A percentile compares a stretch with the other conserved stretches of the same genome.
These are phyloP conservation scores for Vanrija sp. DNA, from an alignment of 1,284 basidiomycete species.

Conservation along the genomic window DNA sequence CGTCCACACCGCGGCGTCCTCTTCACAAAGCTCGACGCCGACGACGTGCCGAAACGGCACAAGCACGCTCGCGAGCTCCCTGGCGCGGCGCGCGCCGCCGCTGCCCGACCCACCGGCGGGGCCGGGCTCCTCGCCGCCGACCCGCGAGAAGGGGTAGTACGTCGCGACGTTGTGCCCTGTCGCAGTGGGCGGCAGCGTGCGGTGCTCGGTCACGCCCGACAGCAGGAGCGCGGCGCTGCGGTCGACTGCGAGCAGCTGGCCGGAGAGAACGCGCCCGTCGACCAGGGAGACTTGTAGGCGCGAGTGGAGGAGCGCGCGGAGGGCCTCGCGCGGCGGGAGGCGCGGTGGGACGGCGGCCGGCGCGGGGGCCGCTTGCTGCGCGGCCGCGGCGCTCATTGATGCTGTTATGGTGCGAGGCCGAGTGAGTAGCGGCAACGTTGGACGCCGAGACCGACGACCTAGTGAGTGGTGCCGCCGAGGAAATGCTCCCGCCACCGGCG, in stretches of 20 bases:
- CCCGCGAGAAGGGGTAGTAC: constrained; percentile 12
- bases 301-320: constrained; percentile 16
- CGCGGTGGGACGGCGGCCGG: background rate
- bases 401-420: background rate
- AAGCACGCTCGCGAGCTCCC: constrained; percentile 14
- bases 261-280: constrained; percentile 10
- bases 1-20: background rate
- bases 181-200: background rate
- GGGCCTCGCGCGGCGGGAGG: background rate
- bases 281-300: constrained; percentile 3
- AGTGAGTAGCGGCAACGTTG: too few species aligned
- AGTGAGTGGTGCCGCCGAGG: too few species aligned
- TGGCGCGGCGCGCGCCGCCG: background rate
- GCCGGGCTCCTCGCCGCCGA: background rate
- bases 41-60: constrained; percentile 3
- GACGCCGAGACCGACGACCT: too few species aligned
- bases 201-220: constrained; percentile 4
- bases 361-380: background rate
- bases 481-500: too few species aligned
- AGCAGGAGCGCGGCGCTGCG: constrained; percentile 9
- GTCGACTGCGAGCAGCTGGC: constrained; percentile 12
- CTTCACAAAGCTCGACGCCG: background rate
- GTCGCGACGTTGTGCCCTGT: constrained; percentile 4
- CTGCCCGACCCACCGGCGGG: background rate
- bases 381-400: background rate